Conservation (phyloP, 768 basidiomycete genomes). For the Psilocybe cubensis region DNA sequence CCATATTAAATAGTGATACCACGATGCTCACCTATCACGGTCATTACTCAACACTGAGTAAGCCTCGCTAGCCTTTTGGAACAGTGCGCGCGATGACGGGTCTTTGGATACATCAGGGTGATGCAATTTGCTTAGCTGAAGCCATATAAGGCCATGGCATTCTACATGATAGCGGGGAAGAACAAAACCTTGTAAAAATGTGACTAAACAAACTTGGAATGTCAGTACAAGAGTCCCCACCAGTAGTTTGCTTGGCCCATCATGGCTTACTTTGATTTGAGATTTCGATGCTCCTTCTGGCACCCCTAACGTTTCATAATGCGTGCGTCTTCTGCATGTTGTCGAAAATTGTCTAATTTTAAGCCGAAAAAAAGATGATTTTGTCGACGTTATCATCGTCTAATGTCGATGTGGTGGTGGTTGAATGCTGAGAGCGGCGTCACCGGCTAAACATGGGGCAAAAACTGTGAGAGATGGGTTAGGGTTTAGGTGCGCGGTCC, state of each 20-base stretch:
- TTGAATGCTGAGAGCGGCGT: not conserved
- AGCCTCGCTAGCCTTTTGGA: constrained; percentile 44
- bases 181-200: constrained; percentile 23
- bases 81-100: constrained; percentile 39
- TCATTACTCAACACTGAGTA: constrained; percentile 49
- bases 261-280: constrained; percentile 21
- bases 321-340: constrained; percentile 13
- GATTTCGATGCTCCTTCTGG: constrained; percentile 22
- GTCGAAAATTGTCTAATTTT: constrained; percentile 8
- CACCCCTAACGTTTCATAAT: constrained; percentile 22
- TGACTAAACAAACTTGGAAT: constrained; percentile 14
- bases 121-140: constrained; percentile 48
- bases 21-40: constrained; percentile 37
- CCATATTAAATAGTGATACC: not conserved
- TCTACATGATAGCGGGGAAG: not conserved
- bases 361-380: not conserved
- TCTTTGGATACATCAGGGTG: constrained; percentile 54
- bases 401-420: not conserved
- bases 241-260: not conserved
- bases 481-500: not conserved
- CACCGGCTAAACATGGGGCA: not conserved
- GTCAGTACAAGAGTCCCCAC: not conserved
- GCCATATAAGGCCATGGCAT: not conserved
- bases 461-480: constrained; percentile 5
- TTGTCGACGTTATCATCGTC: not conserved